phyloP scores from a whole-genome alignment of 371 early-diverging fungal genomes.

The Syncephalastrum contaminatum region DNA sequence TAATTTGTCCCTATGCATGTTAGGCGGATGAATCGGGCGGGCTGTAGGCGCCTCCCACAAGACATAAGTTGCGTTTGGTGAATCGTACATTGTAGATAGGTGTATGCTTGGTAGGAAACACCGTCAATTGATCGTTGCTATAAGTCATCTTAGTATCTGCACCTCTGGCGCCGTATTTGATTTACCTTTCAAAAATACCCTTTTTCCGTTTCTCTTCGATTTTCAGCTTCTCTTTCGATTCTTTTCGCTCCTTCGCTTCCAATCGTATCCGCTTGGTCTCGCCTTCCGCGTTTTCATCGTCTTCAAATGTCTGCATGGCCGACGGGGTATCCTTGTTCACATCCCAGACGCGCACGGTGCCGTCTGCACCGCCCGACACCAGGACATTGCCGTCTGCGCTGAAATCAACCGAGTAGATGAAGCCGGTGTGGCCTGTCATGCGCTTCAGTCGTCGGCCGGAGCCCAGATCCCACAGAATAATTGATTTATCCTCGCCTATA shows the following conservation, averaged over 20 bases:
- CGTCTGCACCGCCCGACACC: constrained; percentile 90
- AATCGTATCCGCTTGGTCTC: constrained; percentile 37
- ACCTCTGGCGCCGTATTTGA: neutral
- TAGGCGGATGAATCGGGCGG: constrained; percentile 1
- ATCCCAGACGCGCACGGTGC: constrained; percentile 96
- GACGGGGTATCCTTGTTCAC: constrained; percentile 62
- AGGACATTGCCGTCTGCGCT: constrained; percentile 83
- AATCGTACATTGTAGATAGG: constrained; percentile 89
- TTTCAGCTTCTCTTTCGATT: constrained; percentile 20
- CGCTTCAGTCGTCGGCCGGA: constrained; percentile 79
- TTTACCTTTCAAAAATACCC: constrained; percentile 38
- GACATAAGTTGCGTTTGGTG: constrained; percentile 86
- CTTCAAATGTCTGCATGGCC: constrained; percentile 2
- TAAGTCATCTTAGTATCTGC: neutral
- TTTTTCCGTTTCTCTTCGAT: constrained; percentile 30
- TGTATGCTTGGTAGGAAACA: constrained; percentile 92
- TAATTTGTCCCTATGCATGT: neutral
- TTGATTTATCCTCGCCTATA: constrained; percentile 78
- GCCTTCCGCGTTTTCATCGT: constrained; percentile 5
- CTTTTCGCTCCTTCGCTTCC: constrained; percentile 29
- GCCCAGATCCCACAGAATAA: constrained; percentile 98
- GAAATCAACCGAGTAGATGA: constrained; percentile 90
- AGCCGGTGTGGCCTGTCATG: constrained; percentile 84
- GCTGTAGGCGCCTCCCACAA: constrained; percentile 68
- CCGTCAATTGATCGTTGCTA: constrained; percentile 67